phyloP scores from a whole-genome alignment of 106 monocot species.

The Chionographis japonica region DNA sequence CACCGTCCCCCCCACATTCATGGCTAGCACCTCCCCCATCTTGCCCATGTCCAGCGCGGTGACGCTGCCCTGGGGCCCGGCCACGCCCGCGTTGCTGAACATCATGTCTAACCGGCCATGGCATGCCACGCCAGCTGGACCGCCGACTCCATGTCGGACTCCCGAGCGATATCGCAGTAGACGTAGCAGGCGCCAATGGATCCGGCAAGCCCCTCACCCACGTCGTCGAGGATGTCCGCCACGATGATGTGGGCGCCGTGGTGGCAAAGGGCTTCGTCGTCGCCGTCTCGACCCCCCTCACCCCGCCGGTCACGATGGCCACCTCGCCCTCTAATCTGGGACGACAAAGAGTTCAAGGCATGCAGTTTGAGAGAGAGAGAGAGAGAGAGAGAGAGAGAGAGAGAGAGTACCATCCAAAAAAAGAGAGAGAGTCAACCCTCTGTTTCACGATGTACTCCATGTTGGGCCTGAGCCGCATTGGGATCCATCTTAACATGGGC shows the following conservation, averaged over 20 bases:
- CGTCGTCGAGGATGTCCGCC: slow-evolving; percentile 7
- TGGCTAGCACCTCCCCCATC: not conserved
- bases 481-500: no score
- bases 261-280: not conserved
- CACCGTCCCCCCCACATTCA: not conserved
- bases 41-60: not conserved
- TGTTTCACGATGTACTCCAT: no score
- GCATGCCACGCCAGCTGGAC: slow-evolving; percentile 4
- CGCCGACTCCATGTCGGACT: slow-evolving; percentile 14
- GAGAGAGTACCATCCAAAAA: no score
- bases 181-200: not conserved
- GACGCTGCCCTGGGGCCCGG: not conserved
- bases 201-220: not conserved
- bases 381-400: no score
- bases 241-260: not conserved
- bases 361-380: no score
- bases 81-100: slow-evolving; percentile 18
- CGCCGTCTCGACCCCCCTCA: not conserved
- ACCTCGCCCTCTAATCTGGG: not conserved
- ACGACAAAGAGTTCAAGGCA: no score
- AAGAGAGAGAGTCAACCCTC: no score
- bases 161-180: slow-evolving; percentile 17
- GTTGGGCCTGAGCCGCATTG: no score
- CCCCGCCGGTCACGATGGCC: slow-evolving; percentile 1
- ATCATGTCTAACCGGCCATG: slow-evolving; percentile 15